These are phyloP conservation scores for Cantharellus anzutake DNA, from an alignment of 768 basidiomycete species.

Conservation along the genomic window DNA sequence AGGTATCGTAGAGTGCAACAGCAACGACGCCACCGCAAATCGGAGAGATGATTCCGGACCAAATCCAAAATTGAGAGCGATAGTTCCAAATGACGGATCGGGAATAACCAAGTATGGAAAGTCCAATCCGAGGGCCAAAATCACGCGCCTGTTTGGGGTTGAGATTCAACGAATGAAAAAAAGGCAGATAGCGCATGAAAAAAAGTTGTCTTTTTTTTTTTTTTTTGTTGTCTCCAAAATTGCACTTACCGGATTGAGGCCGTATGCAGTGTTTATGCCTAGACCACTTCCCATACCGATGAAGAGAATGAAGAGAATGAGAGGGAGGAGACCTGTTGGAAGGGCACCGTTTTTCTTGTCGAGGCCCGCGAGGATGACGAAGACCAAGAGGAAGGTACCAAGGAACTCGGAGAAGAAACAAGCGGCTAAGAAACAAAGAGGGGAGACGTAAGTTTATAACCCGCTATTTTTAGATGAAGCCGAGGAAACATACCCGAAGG, in stretches of 20 bases:
- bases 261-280: slow-evolving; percentile 49
- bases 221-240: too few species aligned
- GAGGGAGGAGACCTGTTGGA: slow-evolving; percentile 31
- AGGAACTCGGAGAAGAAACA: slow-evolving; percentile 32
- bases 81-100: not conserved
- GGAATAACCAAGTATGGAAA: slow-evolving; percentile 44
- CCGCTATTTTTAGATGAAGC: not conserved
- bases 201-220: too few species aligned
- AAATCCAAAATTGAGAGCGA: slow-evolving; percentile 49
- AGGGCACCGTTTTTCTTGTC: slow-evolving; percentile 34
- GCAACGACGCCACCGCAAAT: slow-evolving; percentile 34
- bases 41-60: slow-evolving; percentile 28
- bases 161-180: slow-evolving; percentile 25
- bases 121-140: slow-evolving; percentile 46
- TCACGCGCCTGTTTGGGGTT: slow-evolving; percentile 48
- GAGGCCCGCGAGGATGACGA: slow-evolving; percentile 32
- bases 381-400: slow-evolving; percentile 32
- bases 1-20: slow-evolving; percentile 35
- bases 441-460: slow-evolving; percentile 11
- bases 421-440: slow-evolving; percentile 23
- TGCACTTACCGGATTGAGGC: slow-evolving; percentile 34
- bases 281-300: slow-evolving; percentile 37
- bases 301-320: slow-evolving; percentile 35
- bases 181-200: not conserved
- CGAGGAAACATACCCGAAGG: not conserved